Conservation (phyloP, 2,329 filamentous ascomycete species). For the Colletotrichum cordylinicola region DNA sequence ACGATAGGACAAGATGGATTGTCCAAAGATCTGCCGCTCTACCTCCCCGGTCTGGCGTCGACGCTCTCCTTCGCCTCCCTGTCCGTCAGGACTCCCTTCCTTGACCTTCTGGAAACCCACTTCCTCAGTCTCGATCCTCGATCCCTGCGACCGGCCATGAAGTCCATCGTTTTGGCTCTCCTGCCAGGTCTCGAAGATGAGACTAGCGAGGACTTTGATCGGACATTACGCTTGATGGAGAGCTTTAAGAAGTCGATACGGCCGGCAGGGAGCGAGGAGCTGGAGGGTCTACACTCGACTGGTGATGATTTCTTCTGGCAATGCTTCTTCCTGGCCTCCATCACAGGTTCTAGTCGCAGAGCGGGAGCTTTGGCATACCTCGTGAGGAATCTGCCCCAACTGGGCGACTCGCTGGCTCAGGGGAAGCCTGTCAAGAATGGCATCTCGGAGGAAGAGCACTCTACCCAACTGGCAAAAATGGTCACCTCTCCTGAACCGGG, state of each 20-base stretch:
- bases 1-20: constrained; percentile 83
- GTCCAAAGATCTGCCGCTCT: constrained; percentile 82
- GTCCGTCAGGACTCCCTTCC: constrained; percentile 83
- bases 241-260: constrained; percentile 75
- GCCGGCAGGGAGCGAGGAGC: constrained; percentile 54
- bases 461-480: constrained; percentile 64
- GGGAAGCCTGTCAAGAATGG: constrained; percentile 34
- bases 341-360: constrained; percentile 85
- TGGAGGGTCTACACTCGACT: constrained; percentile 58
- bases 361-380: constrained; percentile 90
- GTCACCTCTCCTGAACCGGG: constrained; percentile 91
- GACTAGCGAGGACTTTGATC: constrained; percentile 95
- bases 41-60: constrained; percentile 86
- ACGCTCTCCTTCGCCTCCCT: constrained; percentile 95
- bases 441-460: constrained; percentile 45
- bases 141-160: constrained; percentile 84
- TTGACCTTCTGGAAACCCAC: constrained; percentile 82
- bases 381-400: constrained; percentile 75
- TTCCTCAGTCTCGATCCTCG: constrained; percentile 75
- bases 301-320: constrained; percentile 97
- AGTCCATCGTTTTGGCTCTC: constrained; percentile 86
- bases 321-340: constrained; percentile 91
- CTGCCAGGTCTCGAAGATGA: constrained; percentile 94
- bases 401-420: constrained; percentile 52
- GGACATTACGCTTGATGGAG: constrained; percentile 79